A percentile compares a stretch with the other conserved stretches of the same genome.
phyloP scores from a whole-genome alignment of 768 basidiomycete genomes.

The Lactarius trivialis region DNA sequence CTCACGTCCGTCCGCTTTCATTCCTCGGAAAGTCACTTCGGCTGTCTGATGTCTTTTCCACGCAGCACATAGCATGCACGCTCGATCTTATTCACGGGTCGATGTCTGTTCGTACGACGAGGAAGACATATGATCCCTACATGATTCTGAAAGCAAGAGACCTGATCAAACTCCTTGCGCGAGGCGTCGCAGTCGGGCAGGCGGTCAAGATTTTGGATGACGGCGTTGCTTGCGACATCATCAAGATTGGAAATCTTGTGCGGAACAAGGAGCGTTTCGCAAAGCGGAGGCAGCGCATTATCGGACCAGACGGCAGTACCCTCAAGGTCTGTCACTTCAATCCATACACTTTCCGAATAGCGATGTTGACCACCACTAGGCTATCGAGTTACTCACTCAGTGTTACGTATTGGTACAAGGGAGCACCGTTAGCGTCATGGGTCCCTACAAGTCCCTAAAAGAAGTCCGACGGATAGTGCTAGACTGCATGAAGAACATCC shows the following conservation, averaged over 20 bases:
- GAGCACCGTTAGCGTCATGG: constrained; percentile 97
- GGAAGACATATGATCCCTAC: constrained; percentile 96
- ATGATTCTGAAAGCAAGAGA: constrained; percentile 94
- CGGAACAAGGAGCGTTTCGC: constrained; percentile 96
- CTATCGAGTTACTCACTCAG: constrained; percentile 91
- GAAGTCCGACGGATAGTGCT: constrained; percentile 95
- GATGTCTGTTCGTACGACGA: constrained; percentile 95
- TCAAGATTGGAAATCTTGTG: constrained; percentile 93
- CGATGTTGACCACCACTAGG: constrained; percentile 42
- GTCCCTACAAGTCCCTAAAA: constrained; percentile 89
- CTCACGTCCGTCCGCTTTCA: constrained; percentile 58
- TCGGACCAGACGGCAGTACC: constrained; percentile 96
- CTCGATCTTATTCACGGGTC: constrained; percentile 94
- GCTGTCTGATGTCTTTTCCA: constrained; percentile 5
- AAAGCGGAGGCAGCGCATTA: constrained; percentile 91
- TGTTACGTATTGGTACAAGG: constrained; percentile 99
- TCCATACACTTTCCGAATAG: background rate
- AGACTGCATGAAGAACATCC: constrained; percentile 99
- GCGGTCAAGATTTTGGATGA: constrained; percentile 90
- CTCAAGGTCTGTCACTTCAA: constrained; percentile 61
- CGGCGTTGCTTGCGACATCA: constrained; percentile 88
- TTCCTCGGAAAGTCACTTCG: background rate
- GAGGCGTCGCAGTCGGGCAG: constrained; percentile 80
- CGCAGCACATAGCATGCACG: constrained; percentile 80
- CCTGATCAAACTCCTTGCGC: constrained; percentile 88